Evolutionary conservation across 768 basidiomycete species (phyloP), one percentile per base, ranked within the genome.

Genomic region (Lactifluus hygrophoroides): DNA sequence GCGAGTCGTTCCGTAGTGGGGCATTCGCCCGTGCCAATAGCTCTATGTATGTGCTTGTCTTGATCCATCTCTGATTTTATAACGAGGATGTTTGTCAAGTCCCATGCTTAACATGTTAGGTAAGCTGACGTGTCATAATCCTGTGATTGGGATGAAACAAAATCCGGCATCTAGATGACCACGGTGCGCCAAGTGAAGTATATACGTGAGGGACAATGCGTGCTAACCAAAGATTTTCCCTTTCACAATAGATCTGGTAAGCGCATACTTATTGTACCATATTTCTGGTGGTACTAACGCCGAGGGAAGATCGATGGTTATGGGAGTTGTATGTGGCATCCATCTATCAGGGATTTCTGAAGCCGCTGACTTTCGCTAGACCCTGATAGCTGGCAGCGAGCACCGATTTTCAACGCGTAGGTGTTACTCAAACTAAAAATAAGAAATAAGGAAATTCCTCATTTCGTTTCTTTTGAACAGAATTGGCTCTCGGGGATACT

Each of bases 21-120:
- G 93, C 91, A 0, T 97, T 95, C 70, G 90, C 90, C 1, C 76
- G 89, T 53, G 92, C 94, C 9, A 96, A 95, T 68, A 84, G 88
- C 63, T 83, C 88, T 16, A 94, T 97, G 85, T 94, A 72, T 61
- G 90, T 77, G 90, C 77, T 47, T 62, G n/a, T 44, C 27, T 46
- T 19, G 25, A 14, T 56, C 21, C 8, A 19, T 10, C 21, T 32
- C 10, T 16, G n/a, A n/a, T n/a, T n/a, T n/a, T n/a, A n/a, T n/a
- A 38, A 14, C 25, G 17, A 46, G n/a, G 25, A 14, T 4, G n/a
- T 7, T 42, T 49, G 32, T 27, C 53, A 57, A 90, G 88, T 70
- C 88, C 88, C 3, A 91, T 91, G 89, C 70, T 90, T 64, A 91
- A 91, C 60, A 91, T 91, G 88, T 80, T 81, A 69, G 88, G 86